These are phyloP conservation scores for Tricladium varicosporioides DNA, from an alignment of 2,329 filamentous ascomycete species.

Conservation along the genomic window DNA sequence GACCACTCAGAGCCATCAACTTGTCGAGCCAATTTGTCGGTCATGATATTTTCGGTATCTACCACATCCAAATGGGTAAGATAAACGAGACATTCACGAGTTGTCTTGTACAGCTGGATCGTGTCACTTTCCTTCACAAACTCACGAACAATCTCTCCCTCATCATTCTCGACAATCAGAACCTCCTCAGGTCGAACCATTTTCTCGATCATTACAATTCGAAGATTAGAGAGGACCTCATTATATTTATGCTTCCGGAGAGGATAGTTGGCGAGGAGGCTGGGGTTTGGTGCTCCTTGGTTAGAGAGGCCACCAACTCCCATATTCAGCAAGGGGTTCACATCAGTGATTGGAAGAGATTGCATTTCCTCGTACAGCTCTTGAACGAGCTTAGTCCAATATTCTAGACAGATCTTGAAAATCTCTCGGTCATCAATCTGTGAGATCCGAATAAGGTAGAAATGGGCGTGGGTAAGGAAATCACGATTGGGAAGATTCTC, in stretches of 20 bases:
- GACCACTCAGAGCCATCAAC: conserved; percentile 97
- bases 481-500: conserved; percentile 95
- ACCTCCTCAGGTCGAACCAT: conserved; percentile 99
- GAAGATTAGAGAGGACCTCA: conserved; percentile 88
- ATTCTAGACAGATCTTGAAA: conserved; percentile 98
- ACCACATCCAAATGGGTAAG: conserved; percentile 96
- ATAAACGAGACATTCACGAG: conserved; percentile 93
- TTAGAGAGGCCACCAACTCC: conserved; percentile 68
- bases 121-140: conserved; percentile 99
- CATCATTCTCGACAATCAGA: conserved; percentile 98
- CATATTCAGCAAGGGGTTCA: conserved; percentile 85
- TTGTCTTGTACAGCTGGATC: conserved; percentile 98
- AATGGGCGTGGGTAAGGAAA: conserved; percentile 92
- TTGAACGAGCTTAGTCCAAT: conserved; percentile 98
- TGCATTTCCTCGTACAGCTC: conserved; percentile 99
- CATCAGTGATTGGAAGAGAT: conserved; percentile 85
- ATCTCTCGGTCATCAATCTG: conserved; percentile 99
- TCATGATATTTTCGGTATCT: conserved; percentile 99
- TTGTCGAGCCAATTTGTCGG: conserved; percentile 92
- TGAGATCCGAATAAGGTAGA: conserved; percentile 96
- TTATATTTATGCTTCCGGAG: conserved; percentile 97
- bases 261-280: conserved; percentile 82
- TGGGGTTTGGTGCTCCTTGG: conserved; percentile 81
- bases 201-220: conserved; percentile 99
- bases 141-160: conserved; percentile 97